Evolutionary conservation across 2,329 filamentous ascomycete genomes (phyloP).

Genomic region (Exophiala oligosperma): DNA sequence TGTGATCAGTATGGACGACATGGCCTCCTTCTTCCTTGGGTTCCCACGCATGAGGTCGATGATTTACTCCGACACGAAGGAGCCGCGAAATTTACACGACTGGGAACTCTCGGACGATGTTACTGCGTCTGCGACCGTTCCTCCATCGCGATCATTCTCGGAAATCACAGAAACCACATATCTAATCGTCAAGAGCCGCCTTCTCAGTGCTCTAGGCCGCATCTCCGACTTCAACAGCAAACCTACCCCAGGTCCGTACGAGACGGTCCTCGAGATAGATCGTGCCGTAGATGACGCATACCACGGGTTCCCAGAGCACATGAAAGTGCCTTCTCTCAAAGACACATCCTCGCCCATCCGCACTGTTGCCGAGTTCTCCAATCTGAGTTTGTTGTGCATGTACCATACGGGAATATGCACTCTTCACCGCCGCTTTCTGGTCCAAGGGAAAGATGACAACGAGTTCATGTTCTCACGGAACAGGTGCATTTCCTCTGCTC

Average conservation of each 20-base stretch:
- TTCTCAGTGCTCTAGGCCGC: background rate
- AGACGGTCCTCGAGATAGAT: background rate
- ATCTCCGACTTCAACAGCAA: background rate
- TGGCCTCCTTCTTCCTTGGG: constrained; percentile 46
- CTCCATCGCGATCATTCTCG: constrained; percentile 6
- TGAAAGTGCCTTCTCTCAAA: background rate
- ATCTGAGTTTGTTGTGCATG: constrained; percentile 1
- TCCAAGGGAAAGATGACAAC: background rate
- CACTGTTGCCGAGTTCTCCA: background rate
- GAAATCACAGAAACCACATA: constrained; percentile 10
- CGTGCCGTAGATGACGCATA: background rate
- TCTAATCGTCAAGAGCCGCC: constrained; percentile 2
- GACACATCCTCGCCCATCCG: background rate
- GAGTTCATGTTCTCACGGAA: background rate
- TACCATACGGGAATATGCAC: background rate
- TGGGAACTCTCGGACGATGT: constrained; percentile 54
- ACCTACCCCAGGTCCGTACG: background rate
- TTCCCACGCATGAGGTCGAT: constrained; percentile 61
- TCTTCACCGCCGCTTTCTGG: constrained; percentile 1
- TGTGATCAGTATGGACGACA: constrained; percentile 40
- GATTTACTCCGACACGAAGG: constrained; percentile 58
- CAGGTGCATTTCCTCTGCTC: background rate
- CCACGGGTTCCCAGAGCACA: background rate
- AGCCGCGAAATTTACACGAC: constrained; percentile 62
- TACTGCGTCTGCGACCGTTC: background rate